Conservation (phyloP, 2,329 filamentous ascomycete genomes). For the Scedosporium dehoogii region DNA sequence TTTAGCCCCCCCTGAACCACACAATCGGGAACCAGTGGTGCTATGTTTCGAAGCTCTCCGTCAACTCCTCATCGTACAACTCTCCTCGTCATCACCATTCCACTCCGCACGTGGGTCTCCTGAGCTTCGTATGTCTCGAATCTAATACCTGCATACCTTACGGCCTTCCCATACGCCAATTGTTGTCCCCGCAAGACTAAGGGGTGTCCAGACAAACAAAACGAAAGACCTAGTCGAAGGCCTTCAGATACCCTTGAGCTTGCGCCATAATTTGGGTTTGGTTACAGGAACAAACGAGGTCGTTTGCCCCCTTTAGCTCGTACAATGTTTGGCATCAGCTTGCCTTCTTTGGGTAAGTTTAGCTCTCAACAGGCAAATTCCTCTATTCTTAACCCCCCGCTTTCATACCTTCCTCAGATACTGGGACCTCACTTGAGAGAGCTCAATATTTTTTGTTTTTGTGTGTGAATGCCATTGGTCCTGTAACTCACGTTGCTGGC, state of each 20-base stretch:
- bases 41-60: not conserved
- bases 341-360: not conserved
- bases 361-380: not conserved
- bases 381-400: too few relatives aligned
- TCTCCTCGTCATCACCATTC: not conserved
- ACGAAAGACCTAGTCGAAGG: not conserved
- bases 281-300: too few relatives aligned
- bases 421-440: not conserved
- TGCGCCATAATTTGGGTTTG: too few relatives aligned
- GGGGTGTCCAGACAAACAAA: not conserved
- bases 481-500: too few relatives aligned
- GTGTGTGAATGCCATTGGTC: too few relatives aligned
- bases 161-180: not conserved
- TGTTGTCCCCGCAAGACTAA: not conserved
- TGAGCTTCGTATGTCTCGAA: not conserved
- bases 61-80: not conserved
- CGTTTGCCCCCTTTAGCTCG: not conserved
- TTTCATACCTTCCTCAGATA: not conserved
- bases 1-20: not conserved
- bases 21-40: not conserved
- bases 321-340: not conserved
- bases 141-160: not conserved
- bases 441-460: too few relatives aligned
- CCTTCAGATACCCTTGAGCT: too few relatives aligned
- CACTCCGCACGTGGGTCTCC: not conserved